Evolutionary conservation across 148 eudicot genomes (phyloP).

Genomic region (Polygonum aviculare): DNA sequence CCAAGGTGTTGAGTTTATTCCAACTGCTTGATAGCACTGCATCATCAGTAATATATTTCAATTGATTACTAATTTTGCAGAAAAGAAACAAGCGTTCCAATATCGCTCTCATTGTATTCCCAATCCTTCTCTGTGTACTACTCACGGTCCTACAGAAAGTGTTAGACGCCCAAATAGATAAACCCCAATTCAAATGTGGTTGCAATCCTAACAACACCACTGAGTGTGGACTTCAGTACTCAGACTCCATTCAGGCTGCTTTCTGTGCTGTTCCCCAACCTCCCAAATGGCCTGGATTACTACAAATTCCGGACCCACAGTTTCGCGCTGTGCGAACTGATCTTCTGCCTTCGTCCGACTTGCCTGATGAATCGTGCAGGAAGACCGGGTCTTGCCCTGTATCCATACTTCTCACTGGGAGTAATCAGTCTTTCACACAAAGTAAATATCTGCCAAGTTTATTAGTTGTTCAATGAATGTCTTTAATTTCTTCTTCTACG

Average conservation of each 20-base stretch:
- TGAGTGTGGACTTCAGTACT: slow-evolving; percentile 69
- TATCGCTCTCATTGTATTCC: slow-evolving; percentile 46
- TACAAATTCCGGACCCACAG: slow-evolving; percentile 59
- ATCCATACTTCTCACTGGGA: slow-evolving; percentile 60
- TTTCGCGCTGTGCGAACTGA: slow-evolving; percentile 62
- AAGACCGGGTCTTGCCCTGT: slow-evolving; percentile 65
- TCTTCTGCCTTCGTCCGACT: slow-evolving; percentile 28
- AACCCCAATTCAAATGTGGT: slow-evolving; percentile 55
- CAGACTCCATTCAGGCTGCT: slow-evolving; percentile 41
- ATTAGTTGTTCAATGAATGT: no score
- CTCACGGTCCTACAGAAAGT: slow-evolving; percentile 50
- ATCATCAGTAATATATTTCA: no score
- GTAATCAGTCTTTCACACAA: slow-evolving; percentile 54
- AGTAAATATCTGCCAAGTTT: slow-evolving; percentile 20
- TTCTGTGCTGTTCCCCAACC: slow-evolving; percentile 59
- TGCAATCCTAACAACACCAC: slow-evolving; percentile 46
- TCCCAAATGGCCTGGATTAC: slow-evolving; percentile 73
- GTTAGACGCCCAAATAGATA: slow-evolving; percentile 47
- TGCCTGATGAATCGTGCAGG: slow-evolving; percentile 68
- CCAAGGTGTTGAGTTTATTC: no score
- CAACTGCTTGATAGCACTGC: no score
- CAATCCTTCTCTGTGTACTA: slow-evolving; percentile 57
- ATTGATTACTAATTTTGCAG: slow-evolving; percentile 27
- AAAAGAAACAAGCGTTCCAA: slow-evolving; percentile 58
- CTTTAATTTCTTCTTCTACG: no score